Evolutionary conservation across 176 grass and related monocot genomes (phyloP).

Genomic region (Miscanthus lutarioriparius): DNA sequence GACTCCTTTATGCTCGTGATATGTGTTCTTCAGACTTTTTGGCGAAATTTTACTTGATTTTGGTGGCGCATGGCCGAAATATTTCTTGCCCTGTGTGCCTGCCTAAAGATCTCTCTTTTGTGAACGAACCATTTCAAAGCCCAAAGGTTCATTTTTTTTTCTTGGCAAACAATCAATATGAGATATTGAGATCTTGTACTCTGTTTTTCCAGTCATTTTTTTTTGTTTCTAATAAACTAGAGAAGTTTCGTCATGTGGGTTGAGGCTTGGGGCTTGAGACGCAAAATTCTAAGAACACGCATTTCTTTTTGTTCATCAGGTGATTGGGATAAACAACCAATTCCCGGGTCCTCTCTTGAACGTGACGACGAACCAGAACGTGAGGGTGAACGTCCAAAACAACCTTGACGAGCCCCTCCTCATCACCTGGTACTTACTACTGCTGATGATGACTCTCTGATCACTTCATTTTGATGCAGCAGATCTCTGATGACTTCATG

Average conservation of each 20-base stretch:
- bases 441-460: not conserved
- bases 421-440: constrained; percentile 59
- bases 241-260: not conserved
- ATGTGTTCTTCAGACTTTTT: not conserved
- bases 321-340: constrained; percentile 73
- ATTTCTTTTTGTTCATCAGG: constrained; percentile 26
- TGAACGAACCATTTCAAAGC: not conserved
- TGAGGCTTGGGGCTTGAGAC: not conserved
- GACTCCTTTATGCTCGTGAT: not conserved
- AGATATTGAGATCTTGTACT: not conserved
- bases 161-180: not conserved
- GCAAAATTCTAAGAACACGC: not conserved
- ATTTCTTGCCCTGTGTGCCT: not conserved
- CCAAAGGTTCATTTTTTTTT: not conserved
- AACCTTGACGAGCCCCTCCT: constrained; percentile 85
- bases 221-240: not conserved
- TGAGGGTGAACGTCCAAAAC: constrained; percentile 81
- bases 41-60: not conserved
- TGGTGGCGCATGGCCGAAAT: not conserved
- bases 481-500: not conserved
- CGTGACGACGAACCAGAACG: constrained; percentile 79
- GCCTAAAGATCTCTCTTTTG: not conserved
- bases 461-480: not conserved
- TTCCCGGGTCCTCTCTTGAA: constrained; percentile 82
- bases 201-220: not conserved